Percentiles rank a stretch among this genome's conserved stretches.
These are phyloP conservation scores for Coemansia biformis DNA, from an alignment of 192 early-diverging fungal genomes.

Conservation along the genomic window DNA sequence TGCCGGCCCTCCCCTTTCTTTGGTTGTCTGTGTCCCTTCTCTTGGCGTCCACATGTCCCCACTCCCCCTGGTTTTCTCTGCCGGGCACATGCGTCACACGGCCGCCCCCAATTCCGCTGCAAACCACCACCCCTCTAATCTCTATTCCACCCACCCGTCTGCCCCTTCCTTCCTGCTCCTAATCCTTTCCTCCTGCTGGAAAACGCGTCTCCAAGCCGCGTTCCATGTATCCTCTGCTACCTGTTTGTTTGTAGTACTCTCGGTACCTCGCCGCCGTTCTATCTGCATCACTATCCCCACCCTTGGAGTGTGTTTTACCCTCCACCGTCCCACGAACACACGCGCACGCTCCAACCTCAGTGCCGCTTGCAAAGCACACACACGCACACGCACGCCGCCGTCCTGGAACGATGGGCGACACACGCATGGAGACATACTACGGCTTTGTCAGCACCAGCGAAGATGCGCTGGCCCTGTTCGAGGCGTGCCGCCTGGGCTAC, in stretches of 20 bases:
- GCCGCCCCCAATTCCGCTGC: not conserved
- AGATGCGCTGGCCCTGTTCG: constrained; percentile 83
- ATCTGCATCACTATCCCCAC: no score
- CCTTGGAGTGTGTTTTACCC: no score
- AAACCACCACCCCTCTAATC: not conserved
- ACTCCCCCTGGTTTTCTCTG: not conserved
- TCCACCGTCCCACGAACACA: no score
- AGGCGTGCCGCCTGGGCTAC: constrained; percentile 74
- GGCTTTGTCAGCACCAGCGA: constrained; percentile 81
- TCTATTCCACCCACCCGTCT: not conserved
- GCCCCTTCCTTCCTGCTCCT: constrained; percentile 2
- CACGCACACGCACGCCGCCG: not conserved
- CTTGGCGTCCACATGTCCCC: not conserved
- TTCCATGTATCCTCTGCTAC: no score
- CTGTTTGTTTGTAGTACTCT: no score
- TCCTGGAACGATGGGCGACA: constrained; percentile 40
- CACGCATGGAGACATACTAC: constrained; percentile 73
- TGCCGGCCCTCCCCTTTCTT: no score
- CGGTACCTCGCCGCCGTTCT: no score
- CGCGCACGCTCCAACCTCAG: no score
- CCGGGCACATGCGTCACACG: no score
- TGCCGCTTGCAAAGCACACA: constrained; percentile 2
- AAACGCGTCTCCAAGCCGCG: no score
- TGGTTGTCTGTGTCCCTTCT: not conserved
- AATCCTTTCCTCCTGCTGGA: not conserved